Conservation (phyloP, 2,329 filamentous ascomycete species). For the Dactylellina leptospora region DNA sequence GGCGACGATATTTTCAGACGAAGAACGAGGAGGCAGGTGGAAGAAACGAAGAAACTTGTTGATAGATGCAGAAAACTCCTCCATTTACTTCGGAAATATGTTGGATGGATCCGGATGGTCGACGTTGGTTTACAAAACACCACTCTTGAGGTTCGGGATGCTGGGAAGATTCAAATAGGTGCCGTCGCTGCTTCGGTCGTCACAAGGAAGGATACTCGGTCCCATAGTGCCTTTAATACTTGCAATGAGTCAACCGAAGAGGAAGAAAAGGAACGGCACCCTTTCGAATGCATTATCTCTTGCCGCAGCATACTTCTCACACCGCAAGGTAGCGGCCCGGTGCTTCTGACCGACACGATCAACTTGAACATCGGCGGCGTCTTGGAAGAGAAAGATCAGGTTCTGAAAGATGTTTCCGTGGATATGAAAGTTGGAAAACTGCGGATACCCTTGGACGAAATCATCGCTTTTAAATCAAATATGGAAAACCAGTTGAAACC, state of each 20-base stretch:
- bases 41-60: conserved; percentile 54
- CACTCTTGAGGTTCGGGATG: conserved; percentile 77
- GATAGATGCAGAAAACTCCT: conserved; percentile 49
- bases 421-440: conserved; percentile 89
- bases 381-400: conserved; percentile 83
- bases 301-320: conserved; percentile 88
- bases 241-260: conserved; percentile 71
- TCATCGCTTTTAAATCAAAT: conserved; percentile 66
- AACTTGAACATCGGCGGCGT: conserved; percentile 91
- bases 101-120: conserved; percentile 87
- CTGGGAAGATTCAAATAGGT: conserved; percentile 85
- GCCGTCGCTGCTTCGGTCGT: conserved; percentile 87
- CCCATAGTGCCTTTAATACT: conserved; percentile 86
- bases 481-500: conserved; percentile 60
- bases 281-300: conserved; percentile 93
- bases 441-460: conserved; percentile 88
- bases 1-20: conserved; percentile 48
- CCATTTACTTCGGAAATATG: conserved; percentile 83
- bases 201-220: conserved; percentile 87
- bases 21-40: conserved; percentile 55
- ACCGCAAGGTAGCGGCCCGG: conserved; percentile 78
- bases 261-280: conserved; percentile 64
- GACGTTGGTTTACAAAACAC: conserved; percentile 87
- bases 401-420: conserved; percentile 87
- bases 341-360: conserved; percentile 87